Conservation (phyloP, 495 filamentous ascomycete species). For the Coniosporium apollinis region DNA sequence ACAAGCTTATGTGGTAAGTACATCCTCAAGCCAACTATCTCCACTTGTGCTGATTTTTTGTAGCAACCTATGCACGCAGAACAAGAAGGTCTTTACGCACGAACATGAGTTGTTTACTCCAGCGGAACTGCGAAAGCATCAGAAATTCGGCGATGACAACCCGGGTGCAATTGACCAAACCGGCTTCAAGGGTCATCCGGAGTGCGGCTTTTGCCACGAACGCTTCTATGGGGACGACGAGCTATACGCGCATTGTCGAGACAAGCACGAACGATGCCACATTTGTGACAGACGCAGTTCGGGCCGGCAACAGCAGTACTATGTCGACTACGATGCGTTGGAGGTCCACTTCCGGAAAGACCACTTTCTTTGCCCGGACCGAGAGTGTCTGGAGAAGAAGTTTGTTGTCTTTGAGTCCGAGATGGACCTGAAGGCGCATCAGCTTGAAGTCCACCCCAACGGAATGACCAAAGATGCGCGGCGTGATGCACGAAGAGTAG, state of each 20-base stretch:
- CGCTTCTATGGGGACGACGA: conserved; percentile 95
- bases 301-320: conserved; percentile 69
- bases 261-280: conserved; percentile 86
- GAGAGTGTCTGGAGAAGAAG: conserved; percentile 88
- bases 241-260: conserved; percentile 78
- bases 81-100: conserved; percentile 97
- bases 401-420: conserved; percentile 94
- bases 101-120: conserved; percentile 87
- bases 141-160: conserved; percentile 78
- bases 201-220: conserved; percentile 81
- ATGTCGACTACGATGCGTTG: conserved; percentile 65
- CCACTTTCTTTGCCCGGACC: conserved; percentile 72
- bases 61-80: conserved; percentile 73
- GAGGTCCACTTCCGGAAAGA: conserved; percentile 74
- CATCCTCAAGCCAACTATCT: background rate
- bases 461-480: conserved; percentile 67
- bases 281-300: conserved; percentile 67
- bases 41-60: conserved; percentile 1
- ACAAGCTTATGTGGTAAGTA: conserved; percentile 72
- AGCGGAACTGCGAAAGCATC: conserved; percentile 69
- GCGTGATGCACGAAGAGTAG: conserved; percentile 70
- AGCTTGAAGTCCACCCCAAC: conserved; percentile 58
- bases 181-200: conserved; percentile 89
- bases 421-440: conserved; percentile 83
- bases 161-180: conserved; percentile 85